Conservation (phyloP, 1,139 yeast species). For the Kurtzmaniella natalensis region DNA sequence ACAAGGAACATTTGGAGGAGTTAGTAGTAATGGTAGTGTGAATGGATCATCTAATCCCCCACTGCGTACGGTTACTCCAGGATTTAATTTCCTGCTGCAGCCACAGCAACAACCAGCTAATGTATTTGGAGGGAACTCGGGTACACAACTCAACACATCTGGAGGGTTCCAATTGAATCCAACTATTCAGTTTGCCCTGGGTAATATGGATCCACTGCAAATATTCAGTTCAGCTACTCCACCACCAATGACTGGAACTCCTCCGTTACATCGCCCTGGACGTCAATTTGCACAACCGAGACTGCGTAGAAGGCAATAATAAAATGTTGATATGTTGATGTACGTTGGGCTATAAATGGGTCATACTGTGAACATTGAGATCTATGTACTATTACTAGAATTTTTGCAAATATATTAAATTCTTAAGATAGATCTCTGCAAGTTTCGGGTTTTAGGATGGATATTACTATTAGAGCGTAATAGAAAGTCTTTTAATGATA, state of each 20-base stretch:
- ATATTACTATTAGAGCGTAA: too few relatives aligned
- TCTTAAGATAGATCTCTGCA: too few relatives aligned
- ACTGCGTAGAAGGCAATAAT: conserved; percentile 22
- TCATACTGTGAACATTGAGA: too few relatives aligned
- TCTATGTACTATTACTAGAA: too few relatives aligned
- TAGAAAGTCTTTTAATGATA: too few relatives aligned
- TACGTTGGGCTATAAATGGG: too few relatives aligned
- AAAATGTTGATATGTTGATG: too few relatives aligned
- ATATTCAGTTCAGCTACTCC: conserved; percentile 7
- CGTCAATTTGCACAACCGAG: conserved; percentile 28
- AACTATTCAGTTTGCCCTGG: conserved; percentile 5
- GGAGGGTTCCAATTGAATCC: conserved; percentile 6
- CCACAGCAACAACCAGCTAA: conserved; percentile 1
- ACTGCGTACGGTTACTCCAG: conserved; percentile 7
- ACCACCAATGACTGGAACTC: conserved; percentile 9
- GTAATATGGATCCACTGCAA: conserved; percentile 5
- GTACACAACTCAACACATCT: neutral
- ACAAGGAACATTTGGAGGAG: neutral
- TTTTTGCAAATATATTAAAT: too few relatives aligned
- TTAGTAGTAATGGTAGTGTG: neutral
- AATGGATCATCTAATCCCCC: conserved; percentile 5
- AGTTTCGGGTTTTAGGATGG: too few relatives aligned
- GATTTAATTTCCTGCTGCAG: conserved; percentile 8
- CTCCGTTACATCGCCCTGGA: conserved; percentile 14
- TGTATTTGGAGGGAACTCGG: neutral